These are phyloP conservation scores for Eucalyptus caleyi DNA, from an alignment of 345 rosid genomes.

Conservation along the genomic window DNA sequence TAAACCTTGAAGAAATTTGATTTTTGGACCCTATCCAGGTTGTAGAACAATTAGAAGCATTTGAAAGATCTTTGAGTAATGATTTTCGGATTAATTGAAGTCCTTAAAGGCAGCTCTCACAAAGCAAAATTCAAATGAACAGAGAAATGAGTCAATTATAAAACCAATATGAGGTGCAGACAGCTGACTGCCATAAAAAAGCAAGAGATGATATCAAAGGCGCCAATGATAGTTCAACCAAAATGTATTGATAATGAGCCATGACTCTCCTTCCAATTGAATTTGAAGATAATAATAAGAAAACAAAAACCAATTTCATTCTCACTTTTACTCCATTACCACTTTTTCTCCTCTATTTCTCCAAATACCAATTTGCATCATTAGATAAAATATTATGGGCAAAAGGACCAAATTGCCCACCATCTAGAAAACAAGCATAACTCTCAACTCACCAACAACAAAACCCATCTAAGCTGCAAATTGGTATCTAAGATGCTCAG, in stretches of 20 bases:
- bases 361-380: background rate
- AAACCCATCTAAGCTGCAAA: background rate
- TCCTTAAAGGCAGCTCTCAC: background rate
- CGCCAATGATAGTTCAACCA: background rate
- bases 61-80: background rate
- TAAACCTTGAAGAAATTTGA: background rate
- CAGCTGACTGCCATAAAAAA: background rate
- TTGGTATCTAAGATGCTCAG: background rate
- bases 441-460: background rate
- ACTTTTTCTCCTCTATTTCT: background rate
- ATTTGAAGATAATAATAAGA: background rate
- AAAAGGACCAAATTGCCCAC: background rate
- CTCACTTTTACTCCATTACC: background rate
- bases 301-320: background rate
- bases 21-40: background rate
- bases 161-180: background rate
- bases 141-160: background rate
- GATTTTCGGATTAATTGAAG: background rate
- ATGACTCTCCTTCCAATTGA: background rate
- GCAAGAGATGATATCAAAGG: background rate
- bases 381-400: background rate
- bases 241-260: background rate
- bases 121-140: background rate
- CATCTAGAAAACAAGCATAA: background rate
- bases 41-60: background rate